Evolutionary conservation across 2,329 filamentous ascomycete genomes (phyloP).

Genomic region (Alternaria consortialis): DNA sequence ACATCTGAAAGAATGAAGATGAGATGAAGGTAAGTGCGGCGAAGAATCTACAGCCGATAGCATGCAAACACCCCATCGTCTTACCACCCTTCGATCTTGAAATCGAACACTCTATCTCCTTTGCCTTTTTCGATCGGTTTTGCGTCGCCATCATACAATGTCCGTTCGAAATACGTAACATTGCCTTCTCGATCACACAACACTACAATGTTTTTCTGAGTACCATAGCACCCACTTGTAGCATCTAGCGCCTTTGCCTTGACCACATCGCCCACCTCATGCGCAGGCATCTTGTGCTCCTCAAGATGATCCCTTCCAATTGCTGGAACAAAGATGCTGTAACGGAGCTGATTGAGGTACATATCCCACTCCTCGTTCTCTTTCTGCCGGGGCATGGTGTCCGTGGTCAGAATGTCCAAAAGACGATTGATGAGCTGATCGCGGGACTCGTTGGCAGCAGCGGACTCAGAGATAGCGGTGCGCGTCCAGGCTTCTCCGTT

Average conservation of each 20-base stretch:
- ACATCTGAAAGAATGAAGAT: neutral
- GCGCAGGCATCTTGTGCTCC: slow-evolving; percentile 47
- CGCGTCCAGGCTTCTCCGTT: slow-evolving; percentile 64
- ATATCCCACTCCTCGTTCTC: slow-evolving; percentile 62
- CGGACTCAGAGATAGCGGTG: slow-evolving; percentile 59
- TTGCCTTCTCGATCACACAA: slow-evolving; percentile 64
- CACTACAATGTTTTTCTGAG: slow-evolving; percentile 70
- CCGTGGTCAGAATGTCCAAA: slow-evolving; percentile 61
- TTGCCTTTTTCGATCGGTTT: slow-evolving; percentile 56
- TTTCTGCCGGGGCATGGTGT: slow-evolving; percentile 63
- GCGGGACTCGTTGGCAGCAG: slow-evolving; percentile 54
- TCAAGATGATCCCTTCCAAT: slow-evolving; percentile 60
- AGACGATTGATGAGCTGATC: slow-evolving; percentile 62
- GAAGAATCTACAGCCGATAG: neutral
- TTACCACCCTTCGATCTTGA: slow-evolving; percentile 58
- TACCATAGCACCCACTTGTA: slow-evolving; percentile 67
- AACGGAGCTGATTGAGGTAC: slow-evolving; percentile 64
- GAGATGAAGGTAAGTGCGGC: neutral
- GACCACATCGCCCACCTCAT: slow-evolving; percentile 54
- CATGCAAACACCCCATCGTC: neutral
- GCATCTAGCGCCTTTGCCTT: slow-evolving; percentile 45
- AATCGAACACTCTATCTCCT: slow-evolving; percentile 59
- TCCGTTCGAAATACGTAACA: slow-evolving; percentile 70
- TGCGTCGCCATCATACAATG: slow-evolving; percentile 65
- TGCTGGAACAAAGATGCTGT: slow-evolving; percentile 69